phyloP scores from a whole-genome alignment of 139 green algal genomes.

The Trebouxia sp. region DNA sequence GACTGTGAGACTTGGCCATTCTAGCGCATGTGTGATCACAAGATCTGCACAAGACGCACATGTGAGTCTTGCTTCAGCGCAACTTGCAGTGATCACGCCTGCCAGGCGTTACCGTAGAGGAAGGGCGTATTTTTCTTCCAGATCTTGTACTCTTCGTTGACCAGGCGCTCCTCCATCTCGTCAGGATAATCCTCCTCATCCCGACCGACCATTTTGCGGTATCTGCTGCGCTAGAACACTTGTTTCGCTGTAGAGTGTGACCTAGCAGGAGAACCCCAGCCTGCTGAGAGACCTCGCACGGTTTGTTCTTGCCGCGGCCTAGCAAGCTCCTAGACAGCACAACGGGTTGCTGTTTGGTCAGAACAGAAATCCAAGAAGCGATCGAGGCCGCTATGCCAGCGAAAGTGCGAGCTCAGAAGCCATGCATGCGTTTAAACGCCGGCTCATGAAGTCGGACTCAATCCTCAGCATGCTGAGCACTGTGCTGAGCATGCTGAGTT shows the following conservation, averaged over 20 bases:
- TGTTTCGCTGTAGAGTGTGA: too few species aligned
- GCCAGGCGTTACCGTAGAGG: slow-evolving; percentile 83
- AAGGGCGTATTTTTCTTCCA: slow-evolving; percentile 99
- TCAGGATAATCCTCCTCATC: slow-evolving; percentile 44
- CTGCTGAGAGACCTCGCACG: too few species aligned
- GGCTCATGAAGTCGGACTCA: not conserved
- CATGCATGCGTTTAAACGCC: slow-evolving; percentile 19
- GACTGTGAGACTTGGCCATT: slow-evolving; percentile 98
- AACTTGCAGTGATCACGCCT: not conserved
- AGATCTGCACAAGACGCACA: slow-evolving; percentile 78
- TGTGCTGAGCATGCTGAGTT: not conserved
- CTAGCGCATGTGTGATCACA: slow-evolving; percentile 97
- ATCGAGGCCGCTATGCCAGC: too few species aligned
- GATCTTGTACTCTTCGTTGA: slow-evolving; percentile 99
- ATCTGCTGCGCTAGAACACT: too few species aligned
- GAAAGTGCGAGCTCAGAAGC: not conserved
- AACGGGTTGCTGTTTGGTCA: not conserved
- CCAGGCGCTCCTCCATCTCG: slow-evolving; percentile 82
- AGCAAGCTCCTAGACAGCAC: too few species aligned
- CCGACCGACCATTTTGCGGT: not conserved
- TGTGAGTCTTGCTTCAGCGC: too few species aligned
- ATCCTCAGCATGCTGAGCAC: not conserved
- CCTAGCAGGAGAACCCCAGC: too few species aligned
- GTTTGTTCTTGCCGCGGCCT: too few species aligned
- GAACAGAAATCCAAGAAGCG: not conserved